A percentile compares a stretch with the other conserved stretches of the same genome.
Conservation (phyloP, 495 filamentous ascomycete genomes). For the Daldinia decipiens region DNA sequence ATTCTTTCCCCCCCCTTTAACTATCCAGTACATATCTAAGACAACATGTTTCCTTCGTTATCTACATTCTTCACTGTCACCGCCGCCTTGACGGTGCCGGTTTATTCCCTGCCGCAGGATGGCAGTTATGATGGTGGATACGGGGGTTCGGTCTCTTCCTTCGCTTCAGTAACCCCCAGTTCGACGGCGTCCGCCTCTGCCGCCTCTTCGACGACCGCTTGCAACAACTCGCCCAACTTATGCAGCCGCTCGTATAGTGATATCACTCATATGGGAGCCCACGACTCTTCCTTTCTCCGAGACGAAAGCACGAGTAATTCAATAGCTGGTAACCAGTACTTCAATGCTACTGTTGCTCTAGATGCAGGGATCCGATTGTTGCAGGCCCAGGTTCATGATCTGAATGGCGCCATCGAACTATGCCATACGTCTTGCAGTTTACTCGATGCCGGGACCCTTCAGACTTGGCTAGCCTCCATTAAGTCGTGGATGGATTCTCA, state of each 20-base stretch:
- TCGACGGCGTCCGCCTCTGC: constrained; percentile 28
- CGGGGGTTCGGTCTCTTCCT: constrained; percentile 27
- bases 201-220: constrained; percentile 51
- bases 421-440: constrained; percentile 74
- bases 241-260: constrained; percentile 71
- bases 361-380: constrained; percentile 75
- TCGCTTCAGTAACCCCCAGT: constrained; percentile 30
- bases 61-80: constrained; percentile 30
- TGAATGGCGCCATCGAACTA: constrained; percentile 62
- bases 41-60: constrained; percentile 46
- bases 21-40: not conserved
- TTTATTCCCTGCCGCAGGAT: constrained; percentile 42
- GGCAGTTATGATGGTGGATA: constrained; percentile 17
- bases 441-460: constrained; percentile 71
- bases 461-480: constrained; percentile 65
- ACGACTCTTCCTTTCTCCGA: constrained; percentile 73
- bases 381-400: constrained; percentile 73
- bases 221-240: constrained; percentile 73
- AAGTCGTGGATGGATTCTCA: constrained; percentile 72
- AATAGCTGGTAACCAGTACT: constrained; percentile 72
- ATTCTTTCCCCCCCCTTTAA: constrained; percentile 4
- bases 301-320: constrained; percentile 62
- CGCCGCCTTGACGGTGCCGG: constrained; percentile 43
- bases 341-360: constrained; percentile 71
- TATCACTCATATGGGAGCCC: constrained; percentile 74